Evolutionary conservation across 306 rosid genomes (phyloP).

Genomic region (Rosa multiflora): DNA sequence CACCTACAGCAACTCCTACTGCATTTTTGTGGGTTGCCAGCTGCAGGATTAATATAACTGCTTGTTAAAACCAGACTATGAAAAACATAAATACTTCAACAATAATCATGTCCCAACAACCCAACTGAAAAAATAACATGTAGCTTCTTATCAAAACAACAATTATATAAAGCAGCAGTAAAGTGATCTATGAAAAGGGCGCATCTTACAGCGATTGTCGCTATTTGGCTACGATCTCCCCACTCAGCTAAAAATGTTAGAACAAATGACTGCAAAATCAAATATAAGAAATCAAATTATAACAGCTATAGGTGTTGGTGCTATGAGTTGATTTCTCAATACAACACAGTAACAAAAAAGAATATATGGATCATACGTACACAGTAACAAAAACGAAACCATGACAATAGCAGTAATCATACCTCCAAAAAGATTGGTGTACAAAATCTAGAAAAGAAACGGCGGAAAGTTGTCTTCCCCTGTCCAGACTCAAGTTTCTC

Average conservation of each 20-base stretch:
- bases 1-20: constrained; percentile 90
- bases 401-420: constrained; percentile 8
- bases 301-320: background rate
- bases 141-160: background rate
- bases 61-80: constrained; percentile 3
- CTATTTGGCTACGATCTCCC: constrained; percentile 99
- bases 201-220: constrained; percentile 92
- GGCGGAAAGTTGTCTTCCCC: constrained; percentile 74
- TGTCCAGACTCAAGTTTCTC: constrained; percentile 98
- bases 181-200: constrained; percentile 8
- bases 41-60: constrained; percentile 39
- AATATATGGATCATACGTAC: background rate
- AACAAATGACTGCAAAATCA: constrained; percentile 72
- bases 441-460: constrained; percentile 88
- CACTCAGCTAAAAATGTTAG: constrained; percentile 98
- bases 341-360: too few relatives aligned
- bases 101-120: background rate
- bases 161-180: background rate
- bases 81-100: background rate
- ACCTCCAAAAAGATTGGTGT: constrained; percentile 99
- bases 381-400: background rate
- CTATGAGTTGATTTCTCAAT: background rate
- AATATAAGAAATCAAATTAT: constrained; percentile 16
- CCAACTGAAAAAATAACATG: background rate
- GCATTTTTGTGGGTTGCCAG: constrained; percentile 98